A percentile compares a stretch with the other conserved stretches of the same genome.
phyloP scores from a whole-genome alignment of 1,139 yeast genomes.

The Trichomonascaceae sp. region DNA sequence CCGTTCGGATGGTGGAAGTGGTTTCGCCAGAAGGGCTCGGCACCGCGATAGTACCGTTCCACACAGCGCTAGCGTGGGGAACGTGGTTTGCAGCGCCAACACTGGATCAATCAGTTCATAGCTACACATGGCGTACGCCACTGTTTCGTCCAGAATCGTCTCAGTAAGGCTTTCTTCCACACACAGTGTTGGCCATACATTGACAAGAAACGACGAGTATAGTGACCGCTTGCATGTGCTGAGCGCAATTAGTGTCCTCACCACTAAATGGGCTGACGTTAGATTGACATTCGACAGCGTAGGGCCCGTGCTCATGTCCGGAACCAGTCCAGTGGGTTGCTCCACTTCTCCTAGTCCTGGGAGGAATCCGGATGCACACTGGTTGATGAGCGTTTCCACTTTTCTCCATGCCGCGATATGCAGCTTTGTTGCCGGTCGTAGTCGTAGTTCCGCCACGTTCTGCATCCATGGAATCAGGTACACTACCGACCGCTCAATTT shows the following conservation, averaged over 20 bases:
- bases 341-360: no score
- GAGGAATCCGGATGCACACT: no score
- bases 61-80: constrained; percentile 64
- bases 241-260: background rate
- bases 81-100: constrained; percentile 45
- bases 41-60: constrained; percentile 49
- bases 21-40: constrained; percentile 34
- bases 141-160: constrained; percentile 54
- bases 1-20: constrained; percentile 29
- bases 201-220: constrained; percentile 37
- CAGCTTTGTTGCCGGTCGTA: constrained; percentile 8
- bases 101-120: constrained; percentile 39
- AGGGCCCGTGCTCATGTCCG: constrained; percentile 34
- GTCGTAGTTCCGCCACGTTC: constrained; percentile 22
- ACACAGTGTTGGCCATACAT: constrained; percentile 61
- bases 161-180: constrained; percentile 47
- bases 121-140: constrained; percentile 57
- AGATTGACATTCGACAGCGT: constrained; percentile 19
- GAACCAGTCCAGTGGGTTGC: constrained; percentile 47
- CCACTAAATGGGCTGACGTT: background rate
- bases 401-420: no score
- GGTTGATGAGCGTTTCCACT: no score
- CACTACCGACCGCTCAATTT: constrained; percentile 33
- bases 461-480: constrained; percentile 71
- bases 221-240: constrained; percentile 15